A percentile compares a stretch with the other conserved stretches of the same genome.
Conservation (phyloP, 2,329 filamentous ascomycete species). For the Trichoderma polysporum region DNA sequence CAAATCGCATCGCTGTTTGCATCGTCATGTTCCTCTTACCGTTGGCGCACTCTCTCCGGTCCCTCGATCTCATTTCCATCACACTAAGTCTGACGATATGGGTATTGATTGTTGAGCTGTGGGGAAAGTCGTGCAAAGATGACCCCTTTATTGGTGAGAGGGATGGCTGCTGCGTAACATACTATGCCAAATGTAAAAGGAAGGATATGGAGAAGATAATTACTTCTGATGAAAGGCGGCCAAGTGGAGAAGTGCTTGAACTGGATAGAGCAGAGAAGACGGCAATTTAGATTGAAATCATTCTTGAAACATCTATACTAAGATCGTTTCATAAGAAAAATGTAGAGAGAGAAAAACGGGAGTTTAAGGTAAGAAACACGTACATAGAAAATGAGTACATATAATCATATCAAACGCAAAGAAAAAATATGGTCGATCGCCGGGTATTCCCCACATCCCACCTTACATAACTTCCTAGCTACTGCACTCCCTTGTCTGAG, state of each 20-base stretch:
- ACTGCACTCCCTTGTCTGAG: constrained; percentile 14
- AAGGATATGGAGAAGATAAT: constrained; percentile 35
- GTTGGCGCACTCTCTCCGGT: constrained; percentile 46
- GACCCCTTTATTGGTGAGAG: constrained; percentile 45
- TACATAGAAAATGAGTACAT: neutral
- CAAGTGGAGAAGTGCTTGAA: constrained; percentile 26
- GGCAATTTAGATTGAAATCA: neutral
- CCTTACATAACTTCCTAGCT: neutral
- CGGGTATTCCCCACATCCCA: neutral
- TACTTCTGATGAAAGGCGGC: constrained; percentile 32
- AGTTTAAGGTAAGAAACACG: neutral
- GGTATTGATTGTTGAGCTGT: constrained; percentile 50
- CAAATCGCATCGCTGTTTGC: constrained; percentile 50
- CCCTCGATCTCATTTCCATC: constrained; percentile 46
- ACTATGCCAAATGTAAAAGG: constrained; percentile 44
- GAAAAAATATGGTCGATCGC: neutral
- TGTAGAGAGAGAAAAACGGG: too few relatives aligned
- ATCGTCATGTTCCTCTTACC: constrained; percentile 57
- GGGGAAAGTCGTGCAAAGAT: constrained; percentile 47
- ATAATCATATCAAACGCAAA: neutral
- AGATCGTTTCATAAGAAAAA: too few relatives aligned
- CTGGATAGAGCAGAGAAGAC: constrained; percentile 30
- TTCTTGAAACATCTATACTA: too few relatives aligned
- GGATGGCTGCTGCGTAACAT: constrained; percentile 34
- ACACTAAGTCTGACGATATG: constrained; percentile 46